Evolutionary conservation across 176 grass and related monocot species (phyloP).

Genomic region (Alloteropsis semialata): DNA sequence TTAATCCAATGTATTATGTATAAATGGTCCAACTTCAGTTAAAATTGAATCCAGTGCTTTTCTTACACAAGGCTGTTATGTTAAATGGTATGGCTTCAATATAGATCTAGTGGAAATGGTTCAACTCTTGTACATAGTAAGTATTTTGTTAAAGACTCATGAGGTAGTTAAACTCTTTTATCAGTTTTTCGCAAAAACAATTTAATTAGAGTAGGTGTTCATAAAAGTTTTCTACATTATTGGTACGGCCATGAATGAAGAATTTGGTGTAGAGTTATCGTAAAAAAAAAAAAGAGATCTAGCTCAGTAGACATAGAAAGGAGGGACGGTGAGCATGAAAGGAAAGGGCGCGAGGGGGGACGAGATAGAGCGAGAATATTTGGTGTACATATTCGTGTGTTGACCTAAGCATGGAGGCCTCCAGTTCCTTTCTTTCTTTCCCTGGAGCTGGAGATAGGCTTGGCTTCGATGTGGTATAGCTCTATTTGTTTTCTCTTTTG

Average conservation of each 20-base stretch:
- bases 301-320: not conserved
- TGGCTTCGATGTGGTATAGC: slow-evolving; percentile 13
- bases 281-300: too few relatives aligned
- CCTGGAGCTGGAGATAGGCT: slow-evolving; percentile 1
- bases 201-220: not conserved
- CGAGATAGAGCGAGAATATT: slow-evolving; percentile 23
- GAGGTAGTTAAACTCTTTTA: not conserved
- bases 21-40: too few relatives aligned
- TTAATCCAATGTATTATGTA: too few relatives aligned
- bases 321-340: not conserved
- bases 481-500: slow-evolving; percentile 2
- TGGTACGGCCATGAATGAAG: too few relatives aligned
- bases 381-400: slow-evolving; percentile 24
- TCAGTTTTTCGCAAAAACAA: not conserved
- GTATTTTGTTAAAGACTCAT: not conserved
- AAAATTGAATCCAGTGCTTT: not conserved
- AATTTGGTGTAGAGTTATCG: too few relatives aligned
- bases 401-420: slow-evolving; percentile 26
- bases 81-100: not conserved
- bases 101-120: not conserved
- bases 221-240: not conserved
- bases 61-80: not conserved
- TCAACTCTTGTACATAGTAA: not conserved
- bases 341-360: not conserved
- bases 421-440: not conserved